Percentiles rank a stretch among this genome's conserved stretches.
Conservation (phyloP, 2,329 filamentous ascomycete genomes). For the Lecanicillium sp. region DNA sequence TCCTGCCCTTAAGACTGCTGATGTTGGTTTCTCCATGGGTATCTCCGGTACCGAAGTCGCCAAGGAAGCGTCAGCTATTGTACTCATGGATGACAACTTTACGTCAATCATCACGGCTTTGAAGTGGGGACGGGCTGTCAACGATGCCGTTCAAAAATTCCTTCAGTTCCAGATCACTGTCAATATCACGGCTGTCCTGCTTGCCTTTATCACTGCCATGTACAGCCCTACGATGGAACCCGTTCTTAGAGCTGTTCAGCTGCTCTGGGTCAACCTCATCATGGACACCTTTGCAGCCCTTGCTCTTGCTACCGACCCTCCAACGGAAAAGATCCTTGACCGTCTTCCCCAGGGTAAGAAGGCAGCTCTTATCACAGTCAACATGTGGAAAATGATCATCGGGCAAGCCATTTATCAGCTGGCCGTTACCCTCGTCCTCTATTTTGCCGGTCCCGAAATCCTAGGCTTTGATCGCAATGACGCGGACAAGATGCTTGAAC, state of each 20-base stretch:
- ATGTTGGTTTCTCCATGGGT: constrained; percentile 57
- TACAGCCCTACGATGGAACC: constrained; percentile 40
- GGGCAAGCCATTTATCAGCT: constrained; percentile 55
- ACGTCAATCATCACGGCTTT: constrained; percentile 51
- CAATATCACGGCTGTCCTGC: constrained; percentile 52
- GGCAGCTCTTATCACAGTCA: constrained; percentile 63
- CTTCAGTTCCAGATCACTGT: constrained; percentile 57
- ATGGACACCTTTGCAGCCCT: constrained; percentile 62
- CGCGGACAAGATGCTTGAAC: constrained; percentile 31
- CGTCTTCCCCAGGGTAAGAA: constrained; percentile 51
- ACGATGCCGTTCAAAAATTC: constrained; percentile 56
- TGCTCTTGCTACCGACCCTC: constrained; percentile 55
- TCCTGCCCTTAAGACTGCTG: constrained; percentile 50
- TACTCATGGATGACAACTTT: constrained; percentile 55
- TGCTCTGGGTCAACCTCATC: constrained; percentile 56
- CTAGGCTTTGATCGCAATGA: constrained; percentile 38
- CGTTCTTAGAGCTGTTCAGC: constrained; percentile 50
- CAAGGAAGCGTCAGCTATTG: constrained; percentile 54
- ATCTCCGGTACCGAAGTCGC: constrained; percentile 53
- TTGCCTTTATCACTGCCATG: constrained; percentile 51
- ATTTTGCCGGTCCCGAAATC: constrained; percentile 52
- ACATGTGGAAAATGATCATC: constrained; percentile 60
- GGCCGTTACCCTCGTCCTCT: constrained; percentile 46
- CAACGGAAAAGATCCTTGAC: constrained; percentile 47
- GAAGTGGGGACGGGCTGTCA: constrained; percentile 54